Evolutionary conservation across 2,329 filamentous ascomycete species (phyloP), one percentile per base, ranked within the genome.

Genomic region (Mycosphaerella sp.): DNA sequence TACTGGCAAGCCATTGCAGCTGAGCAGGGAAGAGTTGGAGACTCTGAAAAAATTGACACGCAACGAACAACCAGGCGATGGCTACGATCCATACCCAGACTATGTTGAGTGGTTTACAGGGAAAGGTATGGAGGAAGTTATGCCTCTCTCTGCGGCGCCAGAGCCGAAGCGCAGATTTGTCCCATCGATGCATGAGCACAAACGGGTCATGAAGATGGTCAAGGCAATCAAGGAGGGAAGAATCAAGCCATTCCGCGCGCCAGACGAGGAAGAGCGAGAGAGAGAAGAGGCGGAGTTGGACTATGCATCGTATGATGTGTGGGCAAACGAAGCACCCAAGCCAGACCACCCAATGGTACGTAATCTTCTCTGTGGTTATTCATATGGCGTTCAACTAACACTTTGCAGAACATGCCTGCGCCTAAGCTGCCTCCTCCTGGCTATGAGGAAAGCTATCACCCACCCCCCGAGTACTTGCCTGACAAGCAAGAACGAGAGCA

Each of bases 361-460:
- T 25, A 30, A 1, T 6, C 5, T 21, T 21, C 7, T 18, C 21
- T 12, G 21, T 9, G 6, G n/a, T 28, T 6, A 18, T 21, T 21
- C 18, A 9, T 1, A 5, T 46, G 43, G 8, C 21, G n/a, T 8
- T n/a, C 13, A 6, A 46, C 35, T 39, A n/a, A 45, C 18, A 14
- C 6, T 14, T 34, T 12, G 3, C 17, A 48, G 45, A 88, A 96
- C 65, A 86, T 97, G 49, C 87, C 93, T 13, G 91, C 93, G 1
- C 93, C 93, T 4, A 98, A 98, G 68, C 77, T 94, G 44, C 84
- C 91, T 25, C 91, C 93, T 34, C 93, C 93, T 25, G 89, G 89
- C 46, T 96, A 95, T 68, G 90, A 95, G 64, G 82, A 96, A 68
- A 95, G 89, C 65, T 97, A 98, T 69, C 95, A 97, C 70, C 93